Evolutionary conservation across 805 yeast genomes (phyloP).

Genomic region (Wickerhamomyces ciferrii): DNA sequence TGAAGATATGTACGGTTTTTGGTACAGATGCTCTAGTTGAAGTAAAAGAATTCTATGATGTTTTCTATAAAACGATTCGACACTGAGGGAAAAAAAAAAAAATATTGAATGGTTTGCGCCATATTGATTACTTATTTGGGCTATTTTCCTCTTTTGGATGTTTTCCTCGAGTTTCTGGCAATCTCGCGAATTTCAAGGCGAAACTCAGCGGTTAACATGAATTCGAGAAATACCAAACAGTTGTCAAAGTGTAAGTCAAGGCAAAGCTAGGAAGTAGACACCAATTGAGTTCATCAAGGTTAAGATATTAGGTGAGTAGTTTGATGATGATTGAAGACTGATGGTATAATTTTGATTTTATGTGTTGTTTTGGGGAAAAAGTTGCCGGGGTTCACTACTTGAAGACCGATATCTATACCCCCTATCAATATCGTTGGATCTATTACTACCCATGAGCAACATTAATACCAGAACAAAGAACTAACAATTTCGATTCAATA

Average conservation of each 20-base stretch:
- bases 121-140: neutral
- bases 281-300: neutral
- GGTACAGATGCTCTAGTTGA: no score
- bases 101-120: neutral
- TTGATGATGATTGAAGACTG: neutral
- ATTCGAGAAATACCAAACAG: neutral
- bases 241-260: neutral
- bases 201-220: neutral
- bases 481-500: neutral
- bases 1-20: neutral
- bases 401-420: neutral
- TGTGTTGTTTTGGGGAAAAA: no score
- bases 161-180: no score
- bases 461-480: no score
- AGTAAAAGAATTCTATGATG: no score
- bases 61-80: neutral
- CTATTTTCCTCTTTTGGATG: neutral
- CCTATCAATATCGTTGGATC: neutral
- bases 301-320: neutral
- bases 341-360: no score
- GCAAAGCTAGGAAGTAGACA: neutral
- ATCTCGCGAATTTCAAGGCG: neutral
- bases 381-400: neutral
- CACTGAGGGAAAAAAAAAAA: neutral
- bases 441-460: neutral